A percentile compares a stretch with the other conserved stretches of the same genome.
These are phyloP conservation scores for Pythium pyrilobum DNA, from an alignment of 352 stramenopile genomes.

Conservation along the genomic window DNA sequence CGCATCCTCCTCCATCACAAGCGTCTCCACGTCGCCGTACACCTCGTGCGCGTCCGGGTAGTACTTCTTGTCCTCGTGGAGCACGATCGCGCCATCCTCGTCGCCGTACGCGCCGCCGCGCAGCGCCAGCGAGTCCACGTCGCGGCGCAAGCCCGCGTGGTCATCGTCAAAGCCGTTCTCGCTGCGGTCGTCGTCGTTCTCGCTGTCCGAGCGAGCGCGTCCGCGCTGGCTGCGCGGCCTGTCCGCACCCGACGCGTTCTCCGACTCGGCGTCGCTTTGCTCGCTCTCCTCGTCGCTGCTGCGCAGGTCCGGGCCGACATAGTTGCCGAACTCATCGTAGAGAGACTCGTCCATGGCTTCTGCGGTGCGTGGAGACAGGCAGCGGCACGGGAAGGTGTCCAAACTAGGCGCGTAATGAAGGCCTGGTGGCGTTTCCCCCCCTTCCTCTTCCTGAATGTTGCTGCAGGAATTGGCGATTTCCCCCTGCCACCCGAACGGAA, in stretches of 20 bases:
- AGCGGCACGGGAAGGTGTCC: no score
- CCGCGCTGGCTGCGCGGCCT: conserved; percentile 2
- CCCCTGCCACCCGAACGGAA: conserved; percentile 6
- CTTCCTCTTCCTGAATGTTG: no score
- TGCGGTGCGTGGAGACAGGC: background rate
- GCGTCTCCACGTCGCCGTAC: conserved; percentile 95
- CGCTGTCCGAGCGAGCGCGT: conserved; percentile 37
- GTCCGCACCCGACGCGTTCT: no score
- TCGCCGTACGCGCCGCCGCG: conserved; percentile 24
- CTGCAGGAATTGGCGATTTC: no score
- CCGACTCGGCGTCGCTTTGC: conserved; percentile 27
- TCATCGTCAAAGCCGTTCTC: conserved; percentile 30
- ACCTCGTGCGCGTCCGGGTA: conserved; percentile 97
- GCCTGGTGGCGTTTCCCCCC: no score
- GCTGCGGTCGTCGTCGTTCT: conserved; percentile 39
- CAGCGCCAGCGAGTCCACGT: conserved; percentile 46
- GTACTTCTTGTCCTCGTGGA: conserved; percentile 99
- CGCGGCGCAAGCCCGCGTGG: conserved; percentile 14
- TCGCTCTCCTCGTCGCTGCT: conserved; percentile 57
- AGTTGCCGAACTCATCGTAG: conserved; percentile 99
- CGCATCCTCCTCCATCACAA: conserved; percentile 98
- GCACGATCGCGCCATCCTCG: conserved; percentile 92
- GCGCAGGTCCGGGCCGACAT: conserved; percentile 97
- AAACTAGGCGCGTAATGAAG: no score
- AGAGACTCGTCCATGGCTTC: conserved; percentile 91